Conservation (phyloP, 352 stramenopile species). For the Vaucheria bursata region DNA sequence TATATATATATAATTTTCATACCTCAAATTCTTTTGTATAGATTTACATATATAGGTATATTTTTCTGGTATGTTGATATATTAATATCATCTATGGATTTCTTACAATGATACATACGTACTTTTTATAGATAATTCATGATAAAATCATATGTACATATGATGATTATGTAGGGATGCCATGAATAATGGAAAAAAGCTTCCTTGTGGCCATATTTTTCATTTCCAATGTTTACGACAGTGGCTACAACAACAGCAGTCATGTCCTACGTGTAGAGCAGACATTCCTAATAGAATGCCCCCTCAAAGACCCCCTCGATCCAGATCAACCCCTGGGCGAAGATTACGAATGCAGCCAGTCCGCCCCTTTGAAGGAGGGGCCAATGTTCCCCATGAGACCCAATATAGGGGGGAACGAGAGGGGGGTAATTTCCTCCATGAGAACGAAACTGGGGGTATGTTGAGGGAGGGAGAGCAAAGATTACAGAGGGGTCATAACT, state of each 20-base stretch:
- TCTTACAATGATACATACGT: too few relatives aligned
- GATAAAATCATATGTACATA: too few relatives aligned
- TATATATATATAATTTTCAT: too few relatives aligned
- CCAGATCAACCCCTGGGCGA: not conserved
- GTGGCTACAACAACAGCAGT: constrained; percentile 97
- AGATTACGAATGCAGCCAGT: not conserved
- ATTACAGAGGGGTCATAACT: not conserved
- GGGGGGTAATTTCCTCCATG: not conserved
- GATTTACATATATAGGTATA: too few relatives aligned
- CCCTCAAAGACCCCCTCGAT: too few relatives aligned
- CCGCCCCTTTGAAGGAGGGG: not conserved
- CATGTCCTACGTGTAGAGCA: constrained; percentile 88
- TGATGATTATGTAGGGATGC: constrained; percentile 17
- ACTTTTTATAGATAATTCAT: too few relatives aligned
- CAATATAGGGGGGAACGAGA: not conserved
- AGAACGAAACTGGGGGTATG: not conserved
- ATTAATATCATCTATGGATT: too few relatives aligned
- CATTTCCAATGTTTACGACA: constrained; percentile 90
- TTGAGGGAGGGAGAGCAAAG: not conserved
- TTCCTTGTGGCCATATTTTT: constrained; percentile 91
- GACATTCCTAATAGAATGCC: constrained; percentile 69
- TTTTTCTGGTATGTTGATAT: too few relatives aligned
- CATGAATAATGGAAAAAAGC: constrained; percentile 77
- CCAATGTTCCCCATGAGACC: too few relatives aligned
- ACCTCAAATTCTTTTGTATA: too few relatives aligned